Evolutionary conservation across 2,329 filamentous ascomycete species (phyloP), one percentile per base, ranked within the genome.

Genomic region (Penicillium sp.): DNA sequence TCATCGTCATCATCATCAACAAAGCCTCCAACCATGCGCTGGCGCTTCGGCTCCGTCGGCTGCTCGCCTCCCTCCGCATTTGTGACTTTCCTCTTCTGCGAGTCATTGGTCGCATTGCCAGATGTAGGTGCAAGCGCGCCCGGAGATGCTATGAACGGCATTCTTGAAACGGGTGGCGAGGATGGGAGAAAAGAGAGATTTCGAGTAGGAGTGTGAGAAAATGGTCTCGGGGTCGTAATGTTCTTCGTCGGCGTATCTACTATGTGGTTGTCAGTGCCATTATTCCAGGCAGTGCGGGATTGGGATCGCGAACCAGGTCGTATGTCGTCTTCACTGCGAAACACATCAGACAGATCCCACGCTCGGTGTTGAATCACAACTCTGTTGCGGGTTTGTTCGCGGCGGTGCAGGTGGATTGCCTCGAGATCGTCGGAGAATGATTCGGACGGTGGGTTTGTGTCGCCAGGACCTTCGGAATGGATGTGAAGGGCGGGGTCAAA

Each of bases 401-500:
- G 54, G 15, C 68, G 70, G 49, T 71, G 62, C 6, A 69, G 53
- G 38, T 76, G 57, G 23, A 77, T 66, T 48, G 73, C 75, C 60
- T 77, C 75, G 49, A 76, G 47, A 25, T 77, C 75, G 68, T 77
- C 74, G 50, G 69, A 69, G 60, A 73, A 74, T 50, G 69, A 68
- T 52, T 72, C 67, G n/a, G 68, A 73, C 16, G 65, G 68, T 16
- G 65, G 66, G 31, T 65, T 57, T 53, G 59, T 55, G 38, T 61
- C 56, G 27, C 50, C 55, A 21, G 51, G 61, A n/a, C 60, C 61
- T 68, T 82, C 78, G 52, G 80, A 82, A 61, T 80, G 75, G 25
- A 81, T 72, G 58, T 79, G 70, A 31, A 82, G 60, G 41, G 79
- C 78, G 43, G 80, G 80, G 59, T 83, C 81, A 56, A 82, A 82